Evolutionary conservation across 371 early-diverging fungal genomes (phyloP).

Genomic region (Apophysomyces ossiformis): DNA sequence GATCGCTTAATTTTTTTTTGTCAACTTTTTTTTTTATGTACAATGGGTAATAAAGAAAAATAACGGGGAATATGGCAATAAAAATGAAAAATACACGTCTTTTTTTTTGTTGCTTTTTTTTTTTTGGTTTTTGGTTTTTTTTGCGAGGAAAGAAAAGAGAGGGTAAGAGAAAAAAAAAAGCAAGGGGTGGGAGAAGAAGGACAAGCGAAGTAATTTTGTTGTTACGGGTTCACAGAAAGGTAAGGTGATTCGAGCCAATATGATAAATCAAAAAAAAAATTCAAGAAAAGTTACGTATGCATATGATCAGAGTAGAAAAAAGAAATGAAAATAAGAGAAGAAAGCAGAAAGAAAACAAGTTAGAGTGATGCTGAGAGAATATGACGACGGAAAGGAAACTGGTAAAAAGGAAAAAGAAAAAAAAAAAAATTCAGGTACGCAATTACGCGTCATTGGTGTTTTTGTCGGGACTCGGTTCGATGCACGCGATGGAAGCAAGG

Average conservation of each 20-base stretch:
- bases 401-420: conserved; percentile 5
- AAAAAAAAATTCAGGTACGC: conserved; percentile 15
- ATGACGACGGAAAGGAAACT: conserved; percentile 2
- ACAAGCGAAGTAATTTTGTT: too few relatives aligned
- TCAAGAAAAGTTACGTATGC: conserved; percentile 1
- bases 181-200: too few relatives aligned
- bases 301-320: background rate
- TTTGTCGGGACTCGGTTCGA: conserved; percentile 16
- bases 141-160: background rate
- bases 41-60: background rate
- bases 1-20: background rate
- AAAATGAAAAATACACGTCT: background rate
- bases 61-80: background rate
- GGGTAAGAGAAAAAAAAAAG: background rate
- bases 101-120: background rate
- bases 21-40: conserved; percentile 1
- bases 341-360: background rate
- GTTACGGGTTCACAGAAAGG: too few relatives aligned
- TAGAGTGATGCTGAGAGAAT: background rate
- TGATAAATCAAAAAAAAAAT: background rate
- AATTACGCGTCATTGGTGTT: conserved; percentile 9
- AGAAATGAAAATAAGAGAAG: background rate
- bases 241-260: background rate
- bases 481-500: conserved; percentile 20
- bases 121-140: background rate